Percentiles rank a stretch among this genome's conserved stretches.
phyloP scores from a whole-genome alignment of 1,284 basidiomycete species.

The Cryptococcus jaspeensis region DNA sequence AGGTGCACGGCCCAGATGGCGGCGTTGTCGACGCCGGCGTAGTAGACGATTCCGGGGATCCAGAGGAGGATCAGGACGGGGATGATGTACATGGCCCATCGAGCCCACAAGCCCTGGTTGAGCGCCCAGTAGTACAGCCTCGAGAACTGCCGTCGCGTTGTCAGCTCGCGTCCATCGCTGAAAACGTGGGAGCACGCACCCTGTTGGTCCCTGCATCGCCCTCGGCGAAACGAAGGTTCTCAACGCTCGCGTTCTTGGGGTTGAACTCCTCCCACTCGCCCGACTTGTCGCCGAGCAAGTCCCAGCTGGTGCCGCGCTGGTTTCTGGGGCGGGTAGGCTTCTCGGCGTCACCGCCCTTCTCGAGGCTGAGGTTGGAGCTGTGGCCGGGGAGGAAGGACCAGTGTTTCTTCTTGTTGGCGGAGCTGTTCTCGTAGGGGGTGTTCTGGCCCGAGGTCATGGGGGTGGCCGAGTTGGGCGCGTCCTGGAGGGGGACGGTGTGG shows the following conservation, averaged over 20 bases:
- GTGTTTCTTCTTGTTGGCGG: constrained; percentile 26
- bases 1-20: constrained; percentile 51
- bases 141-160: constrained; percentile 21
- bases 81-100: constrained; percentile 76
- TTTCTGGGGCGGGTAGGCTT: constrained; percentile 22
- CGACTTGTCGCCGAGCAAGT: constrained; percentile 34
- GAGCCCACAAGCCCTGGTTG: constrained; percentile 71
- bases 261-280: constrained; percentile 50
- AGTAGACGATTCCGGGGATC: constrained; percentile 67
- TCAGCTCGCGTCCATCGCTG: neutral
- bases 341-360: constrained; percentile 13
- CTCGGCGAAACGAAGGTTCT: constrained; percentile 48
- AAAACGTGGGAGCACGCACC: constrained; percentile 30
- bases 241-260: constrained; percentile 41
- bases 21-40: constrained; percentile 62
- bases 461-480: constrained; percentile 15
- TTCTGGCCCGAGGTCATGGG: constrained; percentile 19
- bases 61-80: constrained; percentile 69
- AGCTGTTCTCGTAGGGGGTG: constrained; percentile 22
- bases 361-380: constrained; percentile 7
- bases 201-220: constrained; percentile 52
- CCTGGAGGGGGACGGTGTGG: constrained; percentile 39
- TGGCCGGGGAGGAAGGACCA: constrained; percentile 31
- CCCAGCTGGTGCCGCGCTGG: constrained; percentile 30
- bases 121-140: constrained; percentile 69